These are phyloP conservation scores for Anthoceros angustus DNA, from an alignment of 225 moss, liverwort and hornwort species.

Conservation along the genomic window DNA sequence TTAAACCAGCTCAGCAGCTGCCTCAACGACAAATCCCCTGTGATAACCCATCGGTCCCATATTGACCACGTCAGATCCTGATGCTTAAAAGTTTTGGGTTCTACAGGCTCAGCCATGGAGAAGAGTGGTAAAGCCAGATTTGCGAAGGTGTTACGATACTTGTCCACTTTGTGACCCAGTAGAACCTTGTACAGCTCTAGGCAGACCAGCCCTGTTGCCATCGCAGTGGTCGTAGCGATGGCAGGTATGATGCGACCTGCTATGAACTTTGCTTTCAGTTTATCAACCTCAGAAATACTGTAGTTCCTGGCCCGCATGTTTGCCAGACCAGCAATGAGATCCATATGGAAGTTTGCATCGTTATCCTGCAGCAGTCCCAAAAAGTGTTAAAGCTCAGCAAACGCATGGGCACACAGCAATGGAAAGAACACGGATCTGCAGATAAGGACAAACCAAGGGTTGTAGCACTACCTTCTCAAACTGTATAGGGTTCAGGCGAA, in stretches of 20 bases:
- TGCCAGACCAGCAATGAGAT: constrained; percentile 42
- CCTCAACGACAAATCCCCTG: constrained; percentile 31
- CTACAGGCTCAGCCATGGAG: constrained; percentile 49
- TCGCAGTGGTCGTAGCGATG: constrained; percentile 45
- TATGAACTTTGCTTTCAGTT: constrained; percentile 58
- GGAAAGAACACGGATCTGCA: background rate
- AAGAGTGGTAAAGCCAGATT: constrained; percentile 42
- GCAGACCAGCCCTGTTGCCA: constrained; percentile 50
- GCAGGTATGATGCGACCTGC: constrained; percentile 55
- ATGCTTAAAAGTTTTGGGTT: constrained; percentile 38
- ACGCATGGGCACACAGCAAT: background rate
- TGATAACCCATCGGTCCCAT: constrained; percentile 49
- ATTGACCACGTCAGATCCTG: constrained; percentile 41
- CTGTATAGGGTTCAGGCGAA: constrained; percentile 36
- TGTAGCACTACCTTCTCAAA: constrained; percentile 34
- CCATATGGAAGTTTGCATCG: constrained; percentile 55
- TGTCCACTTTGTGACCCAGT: constrained; percentile 22
- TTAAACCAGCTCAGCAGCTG: constrained; percentile 44
- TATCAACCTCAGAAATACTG: constrained; percentile 51
- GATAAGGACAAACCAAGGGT: background rate
- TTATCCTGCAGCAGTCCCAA: constrained; percentile 19
- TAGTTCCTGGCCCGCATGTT: constrained; percentile 62
- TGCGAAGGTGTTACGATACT: constrained; percentile 40
- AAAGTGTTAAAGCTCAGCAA: background rate
- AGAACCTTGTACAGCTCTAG: constrained; percentile 43